phyloP scores from a whole-genome alignment of 163 green algal species.

The Scenedesmus sp. region DNA sequence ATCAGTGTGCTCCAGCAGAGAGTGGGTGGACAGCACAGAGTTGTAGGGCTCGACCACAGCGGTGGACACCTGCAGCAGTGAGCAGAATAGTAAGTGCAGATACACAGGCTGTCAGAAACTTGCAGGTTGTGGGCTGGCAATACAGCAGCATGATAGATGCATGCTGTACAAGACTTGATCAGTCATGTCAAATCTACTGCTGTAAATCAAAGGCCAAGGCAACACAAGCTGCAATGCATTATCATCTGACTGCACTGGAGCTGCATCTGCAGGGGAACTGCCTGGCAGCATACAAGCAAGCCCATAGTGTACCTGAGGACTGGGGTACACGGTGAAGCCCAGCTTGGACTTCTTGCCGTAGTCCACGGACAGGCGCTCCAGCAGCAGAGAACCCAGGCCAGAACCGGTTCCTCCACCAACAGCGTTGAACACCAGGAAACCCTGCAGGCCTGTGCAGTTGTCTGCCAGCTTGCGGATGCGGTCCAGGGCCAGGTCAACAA shows the following conservation, averaged over 20 bases:
- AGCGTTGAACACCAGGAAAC: constrained; percentile 99
- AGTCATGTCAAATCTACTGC: no score
- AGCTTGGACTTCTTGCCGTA: constrained; percentile 99
- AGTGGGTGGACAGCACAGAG: constrained; percentile 99
- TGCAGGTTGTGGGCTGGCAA: not conserved
- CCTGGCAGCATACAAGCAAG: not conserved
- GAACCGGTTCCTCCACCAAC: constrained; percentile 98
- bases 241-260: not conserved
- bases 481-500: constrained; percentile 98
- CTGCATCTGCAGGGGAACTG: no score
- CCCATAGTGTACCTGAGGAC: constrained; percentile 76
- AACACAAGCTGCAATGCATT: not conserved
- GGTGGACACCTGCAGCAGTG: constrained; percentile 89
- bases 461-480: constrained; percentile 99
- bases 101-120: not conserved
- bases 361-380: constrained; percentile 96
- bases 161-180: not conserved
- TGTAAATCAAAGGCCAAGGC: no score
- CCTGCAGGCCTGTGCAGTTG: constrained; percentile 99
- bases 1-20: constrained; percentile 99
- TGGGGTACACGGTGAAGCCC: constrained; percentile 99
- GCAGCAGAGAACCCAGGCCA: constrained; percentile 95
- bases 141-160: not conserved
- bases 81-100: not conserved
- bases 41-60: constrained; percentile 99